phyloP scores from a whole-genome alignment of 345 rosid genomes.

The Brassica juncea region DNA sequence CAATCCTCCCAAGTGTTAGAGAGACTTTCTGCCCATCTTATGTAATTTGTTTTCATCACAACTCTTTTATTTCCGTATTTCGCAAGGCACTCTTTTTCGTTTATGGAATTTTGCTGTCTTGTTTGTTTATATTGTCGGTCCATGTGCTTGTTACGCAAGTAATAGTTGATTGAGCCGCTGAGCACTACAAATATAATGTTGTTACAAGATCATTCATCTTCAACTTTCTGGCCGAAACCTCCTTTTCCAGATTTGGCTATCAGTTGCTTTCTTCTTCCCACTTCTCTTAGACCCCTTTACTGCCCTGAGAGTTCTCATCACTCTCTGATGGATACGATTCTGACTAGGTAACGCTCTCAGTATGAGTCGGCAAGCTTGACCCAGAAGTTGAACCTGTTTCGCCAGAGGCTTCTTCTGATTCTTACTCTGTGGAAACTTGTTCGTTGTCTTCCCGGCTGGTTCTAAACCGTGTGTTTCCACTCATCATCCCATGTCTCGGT shows the following conservation, averaged over 20 bases:
- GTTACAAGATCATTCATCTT: no score
- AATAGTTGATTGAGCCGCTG: not conserved
- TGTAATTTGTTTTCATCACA: not conserved
- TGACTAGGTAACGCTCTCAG: conserved; percentile 34
- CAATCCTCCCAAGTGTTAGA: not conserved
- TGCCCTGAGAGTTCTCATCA: conserved; percentile 1
- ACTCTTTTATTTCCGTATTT: not conserved
- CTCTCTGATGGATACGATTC: conserved; percentile 21
- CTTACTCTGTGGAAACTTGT: conserved; percentile 19
- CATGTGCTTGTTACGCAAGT: not conserved
- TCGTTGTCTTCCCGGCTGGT: conserved; percentile 29
- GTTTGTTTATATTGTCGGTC: not conserved
- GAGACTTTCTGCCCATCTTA: not conserved
- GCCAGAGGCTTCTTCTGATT: conserved; percentile 16
- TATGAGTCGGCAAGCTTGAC: conserved; percentile 36
- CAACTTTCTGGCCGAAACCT: no score
- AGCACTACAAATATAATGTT: not conserved
- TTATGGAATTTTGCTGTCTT: not conserved
- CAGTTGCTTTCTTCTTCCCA: no score
- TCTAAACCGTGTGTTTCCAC: conserved; percentile 1
- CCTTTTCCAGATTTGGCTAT: no score
- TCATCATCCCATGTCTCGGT: conserved; percentile 2
- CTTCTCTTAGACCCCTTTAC: no score
- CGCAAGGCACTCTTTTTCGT: not conserved
- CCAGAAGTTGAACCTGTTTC: conserved; percentile 9